phyloP scores from a whole-genome alignment of 2,329 filamentous ascomycete genomes.

The Trichoderma pleuroti region DNA sequence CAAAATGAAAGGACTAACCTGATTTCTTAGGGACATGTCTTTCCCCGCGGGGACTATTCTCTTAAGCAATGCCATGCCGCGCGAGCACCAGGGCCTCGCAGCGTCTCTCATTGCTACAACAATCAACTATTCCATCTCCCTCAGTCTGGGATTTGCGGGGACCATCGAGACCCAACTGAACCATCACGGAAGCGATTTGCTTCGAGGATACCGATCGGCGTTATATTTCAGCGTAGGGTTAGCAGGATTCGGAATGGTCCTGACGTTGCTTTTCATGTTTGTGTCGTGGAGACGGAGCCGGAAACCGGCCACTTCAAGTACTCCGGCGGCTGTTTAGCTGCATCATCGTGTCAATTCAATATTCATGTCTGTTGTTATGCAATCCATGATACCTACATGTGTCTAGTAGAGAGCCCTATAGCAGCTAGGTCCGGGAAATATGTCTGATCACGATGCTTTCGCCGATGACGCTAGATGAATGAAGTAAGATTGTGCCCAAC shows the following conservation, averaged over 20 bases:
- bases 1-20: neutral
- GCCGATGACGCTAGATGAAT: neutral
- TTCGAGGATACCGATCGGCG: conserved; percentile 31
- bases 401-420: neutral
- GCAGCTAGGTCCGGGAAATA: neutral
- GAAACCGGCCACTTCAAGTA: neutral
- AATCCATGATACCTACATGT: neutral
- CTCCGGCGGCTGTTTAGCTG: neutral
- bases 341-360: neutral
- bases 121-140: conserved; percentile 61
- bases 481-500: neutral
- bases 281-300: conserved; percentile 10
- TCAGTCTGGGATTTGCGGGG: conserved; percentile 60
- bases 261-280: conserved; percentile 9
- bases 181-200: conserved; percentile 29
- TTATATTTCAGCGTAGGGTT: conserved; percentile 26
- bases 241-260: conserved; percentile 9
- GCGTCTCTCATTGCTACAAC: conserved; percentile 54
- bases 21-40: conserved; percentile 54
- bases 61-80: conserved; percentile 47
- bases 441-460: neutral
- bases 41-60: conserved; percentile 58
- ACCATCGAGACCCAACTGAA: conserved; percentile 40
- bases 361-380: neutral
- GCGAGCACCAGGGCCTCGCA: conserved; percentile 39